Conservation (phyloP, 2,329 filamentous ascomycete species). For the Drechslerella dactyloides region DNA sequence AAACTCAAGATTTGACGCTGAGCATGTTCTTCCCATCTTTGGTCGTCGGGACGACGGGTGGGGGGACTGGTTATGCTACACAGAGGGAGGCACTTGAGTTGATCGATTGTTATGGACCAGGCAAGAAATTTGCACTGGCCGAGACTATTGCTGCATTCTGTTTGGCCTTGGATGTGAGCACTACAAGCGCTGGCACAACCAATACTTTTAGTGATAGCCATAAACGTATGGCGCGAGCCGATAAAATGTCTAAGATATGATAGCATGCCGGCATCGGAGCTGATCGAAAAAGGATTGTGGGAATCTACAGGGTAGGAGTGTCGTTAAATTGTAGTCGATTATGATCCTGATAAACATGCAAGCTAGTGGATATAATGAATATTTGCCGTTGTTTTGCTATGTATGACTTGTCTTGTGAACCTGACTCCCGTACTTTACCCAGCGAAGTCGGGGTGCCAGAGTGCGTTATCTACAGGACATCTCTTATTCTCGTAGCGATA, state of each 20-base stretch:
- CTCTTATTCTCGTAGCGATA: too few species aligned
- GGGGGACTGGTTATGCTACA: conserved; percentile 53
- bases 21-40: conserved; percentile 55
- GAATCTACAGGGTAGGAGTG: too few species aligned
- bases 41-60: conserved; percentile 55
- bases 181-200: conserved; percentile 51
- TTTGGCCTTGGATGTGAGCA: conserved; percentile 55
- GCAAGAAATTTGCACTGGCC: conserved; percentile 54
- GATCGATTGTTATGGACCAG: conserved; percentile 52
- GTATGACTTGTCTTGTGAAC: too few species aligned
- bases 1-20: conserved; percentile 52
- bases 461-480: too few species aligned
- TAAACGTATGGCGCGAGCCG: conserved; percentile 40
- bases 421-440: too few species aligned
- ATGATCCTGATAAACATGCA: too few species aligned
- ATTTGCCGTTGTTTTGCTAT: too few species aligned
- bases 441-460: too few species aligned
- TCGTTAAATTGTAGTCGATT: too few species aligned
- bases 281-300: too few species aligned
- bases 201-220: conserved; percentile 54
- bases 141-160: conserved; percentile 55
- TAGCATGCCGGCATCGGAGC: too few species aligned
- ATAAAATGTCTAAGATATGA: not conserved
- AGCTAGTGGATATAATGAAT: too few species aligned
- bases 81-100: conserved; percentile 55